Evolutionary conservation across 345 rosid species (phyloP).

Genomic region (Euphorbia tirucalli): DNA sequence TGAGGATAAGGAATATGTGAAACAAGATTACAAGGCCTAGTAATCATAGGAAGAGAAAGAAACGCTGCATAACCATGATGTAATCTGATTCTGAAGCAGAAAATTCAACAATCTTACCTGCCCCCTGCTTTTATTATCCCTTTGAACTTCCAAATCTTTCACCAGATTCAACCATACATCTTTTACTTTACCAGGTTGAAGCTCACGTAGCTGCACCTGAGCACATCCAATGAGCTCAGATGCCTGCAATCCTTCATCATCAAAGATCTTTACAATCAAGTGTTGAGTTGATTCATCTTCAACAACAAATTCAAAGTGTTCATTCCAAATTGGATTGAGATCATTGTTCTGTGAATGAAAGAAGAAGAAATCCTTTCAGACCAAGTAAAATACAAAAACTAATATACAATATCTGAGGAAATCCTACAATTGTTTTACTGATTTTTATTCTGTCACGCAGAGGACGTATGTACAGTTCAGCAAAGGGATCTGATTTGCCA

Average conservation of each 20-base stretch:
- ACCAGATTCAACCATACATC: conserved; percentile 97
- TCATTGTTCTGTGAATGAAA: conserved; percentile 69
- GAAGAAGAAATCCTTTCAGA: conserved; percentile 15
- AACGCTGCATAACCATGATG: neutral
- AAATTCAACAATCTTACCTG: conserved; percentile 47
- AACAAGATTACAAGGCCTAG: neutral
- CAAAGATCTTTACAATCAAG: conserved; percentile 78
- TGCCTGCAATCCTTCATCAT: conserved; percentile 92
- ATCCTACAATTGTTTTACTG: conserved; percentile 82
- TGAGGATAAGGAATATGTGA: neutral
- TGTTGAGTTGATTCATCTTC: conserved; percentile 94
- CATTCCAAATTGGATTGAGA: conserved; percentile 97
- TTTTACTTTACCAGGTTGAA: conserved; percentile 97
- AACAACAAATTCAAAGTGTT: conserved; percentile 82
- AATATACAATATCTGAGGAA: neutral
- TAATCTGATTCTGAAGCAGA: neutral
- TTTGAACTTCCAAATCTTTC: conserved; percentile 92
- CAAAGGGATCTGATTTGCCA: conserved; percentile 98
- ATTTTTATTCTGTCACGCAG: conserved; percentile 66
- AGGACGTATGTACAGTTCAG: conserved; percentile 76
- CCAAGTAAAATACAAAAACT: conserved; percentile 1
- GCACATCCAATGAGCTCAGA: conserved; percentile 89
- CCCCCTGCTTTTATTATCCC: conserved; percentile 90
- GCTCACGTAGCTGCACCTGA: conserved; percentile 67
- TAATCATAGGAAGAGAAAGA: neutral